phyloP scores from a whole-genome alignment of 768 basidiomycete species.

The Mrakia blollopis region DNA sequence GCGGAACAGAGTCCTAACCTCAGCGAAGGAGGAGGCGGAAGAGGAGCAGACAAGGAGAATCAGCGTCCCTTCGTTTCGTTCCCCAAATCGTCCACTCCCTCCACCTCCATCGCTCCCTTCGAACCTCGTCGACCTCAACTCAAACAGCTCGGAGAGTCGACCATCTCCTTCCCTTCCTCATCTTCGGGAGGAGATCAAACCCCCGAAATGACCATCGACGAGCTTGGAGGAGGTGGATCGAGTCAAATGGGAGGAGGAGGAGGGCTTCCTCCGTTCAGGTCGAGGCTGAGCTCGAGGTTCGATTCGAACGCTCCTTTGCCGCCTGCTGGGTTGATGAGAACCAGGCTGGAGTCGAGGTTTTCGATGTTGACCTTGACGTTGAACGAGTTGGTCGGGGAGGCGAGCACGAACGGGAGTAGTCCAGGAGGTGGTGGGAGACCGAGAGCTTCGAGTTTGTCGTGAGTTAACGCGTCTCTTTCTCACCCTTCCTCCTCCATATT shows the following conservation, averaged over 20 bases:
- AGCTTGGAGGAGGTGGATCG: neutral
- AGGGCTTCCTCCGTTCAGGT: neutral
- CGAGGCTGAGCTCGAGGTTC: slow-evolving; percentile 10
- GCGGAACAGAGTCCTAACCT: neutral
- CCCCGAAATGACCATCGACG: neutral
- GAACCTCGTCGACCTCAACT: neutral
- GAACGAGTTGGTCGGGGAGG: neutral
- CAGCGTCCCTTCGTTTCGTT: slow-evolving; percentile 1
- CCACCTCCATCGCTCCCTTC: neutral
- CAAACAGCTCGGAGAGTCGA: neutral
- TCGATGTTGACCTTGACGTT: neutral
- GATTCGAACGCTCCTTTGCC: slow-evolving; percentile 32
- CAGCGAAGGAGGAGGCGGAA: neutral
- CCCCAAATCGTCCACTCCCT: neutral
- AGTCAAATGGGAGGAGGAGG: neutral
- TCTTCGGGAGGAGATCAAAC: neutral
- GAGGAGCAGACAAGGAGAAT: neutral
- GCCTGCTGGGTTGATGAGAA: slow-evolving; percentile 10
- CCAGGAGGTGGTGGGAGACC: neutral
- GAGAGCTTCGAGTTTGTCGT: slow-evolving; percentile 16
- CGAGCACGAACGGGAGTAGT: neutral
- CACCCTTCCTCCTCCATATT: neutral
- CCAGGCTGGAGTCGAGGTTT: slow-evolving; percentile 7
- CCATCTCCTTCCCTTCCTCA: slow-evolving; percentile 24
- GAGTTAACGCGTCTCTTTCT: neutral